phyloP scores from a whole-genome alignment of 345 rosid genomes.

The Rhizophora mangle region DNA sequence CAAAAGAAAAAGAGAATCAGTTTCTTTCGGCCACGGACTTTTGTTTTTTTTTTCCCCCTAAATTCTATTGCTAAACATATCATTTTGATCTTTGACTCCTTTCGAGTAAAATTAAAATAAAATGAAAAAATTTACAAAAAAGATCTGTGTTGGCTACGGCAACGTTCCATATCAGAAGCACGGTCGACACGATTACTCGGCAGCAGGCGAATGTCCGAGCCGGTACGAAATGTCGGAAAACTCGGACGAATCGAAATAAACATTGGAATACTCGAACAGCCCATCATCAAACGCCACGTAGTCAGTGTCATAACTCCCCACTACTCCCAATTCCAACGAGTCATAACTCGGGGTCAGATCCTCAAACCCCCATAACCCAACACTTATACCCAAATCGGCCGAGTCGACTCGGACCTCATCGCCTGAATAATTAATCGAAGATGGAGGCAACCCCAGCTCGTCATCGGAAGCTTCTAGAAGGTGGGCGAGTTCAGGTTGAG shows the following conservation, averaged over 20 bases:
- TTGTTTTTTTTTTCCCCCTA: no score
- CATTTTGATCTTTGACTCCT: neutral
- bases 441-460: constrained; percentile 30
- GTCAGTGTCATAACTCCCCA: neutral
- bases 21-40: neutral
- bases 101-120: neutral
- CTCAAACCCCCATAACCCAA: constrained; percentile 40
- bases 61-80: constrained; percentile 19
- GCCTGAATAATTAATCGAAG: neutral
- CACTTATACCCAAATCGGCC: constrained; percentile 19
- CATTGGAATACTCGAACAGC: constrained; percentile 40
- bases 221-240: constrained; percentile 26
- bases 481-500: constrained; percentile 26
- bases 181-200: neutral
- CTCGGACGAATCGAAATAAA: constrained; percentile 31
- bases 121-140: neutral
- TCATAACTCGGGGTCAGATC: constrained; percentile 34
- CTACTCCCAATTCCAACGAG: constrained; percentile 30
- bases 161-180: neutral
- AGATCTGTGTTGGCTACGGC: neutral
- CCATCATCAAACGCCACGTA: constrained; percentile 35
- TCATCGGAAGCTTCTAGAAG: constrained; percentile 32
- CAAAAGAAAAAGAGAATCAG: neutral
- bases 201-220: constrained; percentile 29
- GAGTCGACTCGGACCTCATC: constrained; percentile 26